Evolutionary conservation across 331 rosid species (phyloP).

Genomic region (Telfairia occidentalis): DNA sequence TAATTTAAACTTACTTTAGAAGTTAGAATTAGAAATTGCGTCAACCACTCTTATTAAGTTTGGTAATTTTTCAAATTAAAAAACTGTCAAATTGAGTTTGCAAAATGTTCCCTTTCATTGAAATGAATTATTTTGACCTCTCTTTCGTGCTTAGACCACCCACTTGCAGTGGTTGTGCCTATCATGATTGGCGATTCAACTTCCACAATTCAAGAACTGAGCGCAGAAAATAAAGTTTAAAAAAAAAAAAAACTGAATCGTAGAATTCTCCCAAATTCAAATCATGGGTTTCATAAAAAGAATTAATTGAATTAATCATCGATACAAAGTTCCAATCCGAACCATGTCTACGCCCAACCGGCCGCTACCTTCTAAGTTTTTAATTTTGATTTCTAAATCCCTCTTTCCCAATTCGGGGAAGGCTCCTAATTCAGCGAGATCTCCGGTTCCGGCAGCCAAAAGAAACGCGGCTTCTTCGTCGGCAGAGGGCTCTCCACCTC

Average conservation of each 20-base stretch:
- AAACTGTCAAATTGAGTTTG: not conserved
- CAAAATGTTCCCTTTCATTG: not conserved
- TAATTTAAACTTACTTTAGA: too few relatives aligned
- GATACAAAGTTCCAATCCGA: not conserved
- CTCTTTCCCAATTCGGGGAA: not conserved
- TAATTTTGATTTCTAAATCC: not conserved
- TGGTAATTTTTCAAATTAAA: not conserved
- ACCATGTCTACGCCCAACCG: not conserved
- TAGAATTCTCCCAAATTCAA: not conserved
- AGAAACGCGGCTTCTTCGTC: slow-evolving; percentile 54
- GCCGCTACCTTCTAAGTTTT: not conserved
- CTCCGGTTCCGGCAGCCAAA: slow-evolving; percentile 33
- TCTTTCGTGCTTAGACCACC: not conserved
- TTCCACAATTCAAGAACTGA: not conserved
- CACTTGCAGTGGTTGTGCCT: not conserved
- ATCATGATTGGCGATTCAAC: not conserved
- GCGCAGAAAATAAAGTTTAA: not conserved
- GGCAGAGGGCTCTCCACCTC: slow-evolving; percentile 88
- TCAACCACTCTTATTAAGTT: not conserved
- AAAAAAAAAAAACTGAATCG: too few relatives aligned
- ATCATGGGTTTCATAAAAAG: not conserved
- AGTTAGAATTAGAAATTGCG: too few relatives aligned
- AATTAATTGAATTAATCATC: not conserved
- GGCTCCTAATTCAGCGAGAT: slow-evolving; percentile 14
- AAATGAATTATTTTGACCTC: not conserved